Base-by-base conservation (phyloP, 2,329 filamentous ascomycete genomes). In the Aureobasidium sp. region DNA sequence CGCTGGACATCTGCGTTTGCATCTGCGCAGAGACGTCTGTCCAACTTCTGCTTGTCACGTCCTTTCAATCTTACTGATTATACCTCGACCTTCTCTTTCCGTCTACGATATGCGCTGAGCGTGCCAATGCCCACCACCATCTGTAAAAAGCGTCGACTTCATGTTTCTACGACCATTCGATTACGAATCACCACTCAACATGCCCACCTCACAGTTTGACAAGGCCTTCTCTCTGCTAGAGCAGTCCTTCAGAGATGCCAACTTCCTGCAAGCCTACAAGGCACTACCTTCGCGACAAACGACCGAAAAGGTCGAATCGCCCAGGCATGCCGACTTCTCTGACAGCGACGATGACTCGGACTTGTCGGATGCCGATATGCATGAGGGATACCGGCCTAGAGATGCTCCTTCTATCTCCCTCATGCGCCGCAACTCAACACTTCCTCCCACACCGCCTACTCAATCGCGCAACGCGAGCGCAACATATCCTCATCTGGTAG, bases 361-460 rank as follows among this genome's bases (percentile, higher is more conserved):
- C 31, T 40, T 24, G 1, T 52, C 54, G 14, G 47, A 44, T 35
- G 54, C 19, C 19, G 42, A 47, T 29, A 63, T 63, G 54, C 61
- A 63, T 31, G 47, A 63, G 19, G 61, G 61, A 40, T 60, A 63
- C 27, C 44, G 60, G 8, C 37, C 48, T 37, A 53, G 48, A 27
- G 40, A 27, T 29, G 40, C 56, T 37, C 54, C 54, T 3, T 31
- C 44, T 14, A 59, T 63, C 15, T 49, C 61, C 11, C 61, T 63
- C 1, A 52, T 50, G 45, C 61, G 61, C 27, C 31, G 47, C n/a
- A 70, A 73, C 61, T 71, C 67, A 52, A 75, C 73, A 40, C 71
- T 79, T 19, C 77, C 77, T 42, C 77, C 76, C 12, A 79, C 77
- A 12, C 77, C 77, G 33, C 77, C 77, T 14, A 76, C 74, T 7